These are phyloP conservation scores for Cucurbita maxima DNA, from an alignment of 306 rosid genomes.

Conservation along the genomic window DNA sequence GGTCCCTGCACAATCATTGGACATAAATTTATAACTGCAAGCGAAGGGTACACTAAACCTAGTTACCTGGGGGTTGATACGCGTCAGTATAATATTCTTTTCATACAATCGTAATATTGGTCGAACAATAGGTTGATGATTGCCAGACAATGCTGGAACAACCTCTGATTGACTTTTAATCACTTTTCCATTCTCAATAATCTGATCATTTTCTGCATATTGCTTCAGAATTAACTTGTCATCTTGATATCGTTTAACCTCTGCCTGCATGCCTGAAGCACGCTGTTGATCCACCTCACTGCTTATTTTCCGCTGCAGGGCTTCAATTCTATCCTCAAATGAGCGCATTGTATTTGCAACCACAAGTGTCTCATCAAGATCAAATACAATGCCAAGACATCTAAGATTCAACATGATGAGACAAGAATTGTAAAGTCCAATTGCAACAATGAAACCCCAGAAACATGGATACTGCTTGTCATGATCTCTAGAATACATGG, in stretches of 20 bases:
- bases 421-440: slow-evolving; percentile 75
- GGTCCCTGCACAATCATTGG: not conserved
- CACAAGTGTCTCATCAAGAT: slow-evolving; percentile 93
- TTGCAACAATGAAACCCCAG: slow-evolving; percentile 76
- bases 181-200: slow-evolving; percentile 82
- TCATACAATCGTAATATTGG: slow-evolving; percentile 78
- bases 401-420: slow-evolving; percentile 88
- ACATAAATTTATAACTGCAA: not conserved
- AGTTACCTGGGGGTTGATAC: slow-evolving; percentile 88
- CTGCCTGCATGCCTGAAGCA: slow-evolving; percentile 72
- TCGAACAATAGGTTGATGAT: slow-evolving; percentile 57
- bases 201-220: slow-evolving; percentile 83
- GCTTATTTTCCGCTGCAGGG: slow-evolving; percentile 76
- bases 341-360: slow-evolving; percentile 99
- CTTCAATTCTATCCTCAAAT: slow-evolving; percentile 92
- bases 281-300: slow-evolving; percentile 72
- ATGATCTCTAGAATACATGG: slow-evolving; percentile 59
- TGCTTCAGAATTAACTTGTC: slow-evolving; percentile 84
- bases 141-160: slow-evolving; percentile 77
- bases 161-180: slow-evolving; percentile 71
- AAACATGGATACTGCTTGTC: slow-evolving; percentile 57
- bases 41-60: slow-evolving; percentile 5
- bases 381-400: slow-evolving; percentile 97
- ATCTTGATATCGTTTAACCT: slow-evolving; percentile 74
- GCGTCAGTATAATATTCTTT: slow-evolving; percentile 83